These are phyloP conservation scores for Trichoderma sp. DNA, from an alignment of 2,329 filamentous ascomycete species.

Conservation along the genomic window DNA sequence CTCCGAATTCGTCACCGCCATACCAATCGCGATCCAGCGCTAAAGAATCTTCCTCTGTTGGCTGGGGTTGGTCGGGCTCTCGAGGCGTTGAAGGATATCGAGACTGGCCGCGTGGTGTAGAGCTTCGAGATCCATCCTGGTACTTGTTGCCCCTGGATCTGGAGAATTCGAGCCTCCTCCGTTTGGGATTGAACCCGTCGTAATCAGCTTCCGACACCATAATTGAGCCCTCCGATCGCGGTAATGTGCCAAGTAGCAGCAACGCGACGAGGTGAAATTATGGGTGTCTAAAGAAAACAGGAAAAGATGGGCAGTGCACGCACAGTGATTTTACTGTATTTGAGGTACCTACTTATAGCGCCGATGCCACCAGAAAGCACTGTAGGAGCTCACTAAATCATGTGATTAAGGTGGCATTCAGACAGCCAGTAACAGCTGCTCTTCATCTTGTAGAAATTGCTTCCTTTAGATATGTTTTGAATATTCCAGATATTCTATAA, in stretches of 20 bases:
- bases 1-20: slow-evolving; percentile 77
- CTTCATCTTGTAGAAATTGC: neutral
- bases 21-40: slow-evolving; percentile 94
- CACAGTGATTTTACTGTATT: neutral
- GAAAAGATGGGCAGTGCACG: neutral
- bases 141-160: slow-evolving; percentile 33
- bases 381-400: neutral
- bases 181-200: slow-evolving; percentile 43
- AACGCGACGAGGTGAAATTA: slow-evolving; percentile 12
- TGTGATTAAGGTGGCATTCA: neutral
- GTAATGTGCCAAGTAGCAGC: slow-evolving; percentile 1
- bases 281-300: neutral
- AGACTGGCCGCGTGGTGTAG: slow-evolving; percentile 39
- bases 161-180: slow-evolving; percentile 39
- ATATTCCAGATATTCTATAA: neutral
- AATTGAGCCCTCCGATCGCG: slow-evolving; percentile 14
- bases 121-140: slow-evolving; percentile 37
- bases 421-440: neutral
- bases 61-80: slow-evolving; percentile 56
- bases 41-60: slow-evolving; percentile 67
- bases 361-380: neutral
- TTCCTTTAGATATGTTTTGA: neutral
- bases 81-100: slow-evolving; percentile 44
- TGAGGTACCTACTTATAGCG: neutral
- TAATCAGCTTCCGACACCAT: slow-evolving; percentile 42